Evolutionary conservation across 2,329 filamentous ascomycete genomes (phyloP), one percentile per base, ranked within the genome.

Genomic region (Dryadomyces sulphureus): DNA sequence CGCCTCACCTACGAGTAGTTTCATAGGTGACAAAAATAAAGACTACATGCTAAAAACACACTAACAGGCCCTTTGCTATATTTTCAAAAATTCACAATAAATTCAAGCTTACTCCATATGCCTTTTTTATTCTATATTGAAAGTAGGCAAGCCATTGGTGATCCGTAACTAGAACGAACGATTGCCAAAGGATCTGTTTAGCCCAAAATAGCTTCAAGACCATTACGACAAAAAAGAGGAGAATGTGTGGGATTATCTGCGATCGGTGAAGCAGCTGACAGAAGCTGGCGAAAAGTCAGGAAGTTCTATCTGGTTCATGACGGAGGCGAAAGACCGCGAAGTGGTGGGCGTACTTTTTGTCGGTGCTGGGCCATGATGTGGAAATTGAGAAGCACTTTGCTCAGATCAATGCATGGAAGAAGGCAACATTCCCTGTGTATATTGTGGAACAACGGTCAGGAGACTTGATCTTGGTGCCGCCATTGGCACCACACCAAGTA

Each of bases 271-370:
- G 36, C 77, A 84, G 53, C 75, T 96, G 27, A 79, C 89, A 1
- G 75, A 81, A 46, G 70, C 83, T 43, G 85, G 83, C 5, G 85
- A 92, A 57, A 84, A 79, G 52, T 76, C 83, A 2, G 92, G 92
- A 2, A 94, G 85, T 46, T 95, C 92, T 0, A 77, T 98, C 34
- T 98, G 92, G 92, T 94, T 96, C 59, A 96, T 98, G 92, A 96
- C 92, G 0, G 88, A 95, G 60, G 88, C 81, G 32, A 93, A 92
- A 56, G 92, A 98, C 57, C 80, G 92, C 2, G 81, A 89, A 50
- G 72, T 90, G 4, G 88, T 96, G 88, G 0, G 90, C 96, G 57
- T 96, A 94, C 60, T 98, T 93, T 68, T 67, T 93, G 42, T 94
- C 88, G 1, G 84, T 87, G 61, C 72, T 98, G 5, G 92, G 92